Conservation (phyloP, 768 basidiomycete species). For the Aureoboletus auriporus region DNA sequence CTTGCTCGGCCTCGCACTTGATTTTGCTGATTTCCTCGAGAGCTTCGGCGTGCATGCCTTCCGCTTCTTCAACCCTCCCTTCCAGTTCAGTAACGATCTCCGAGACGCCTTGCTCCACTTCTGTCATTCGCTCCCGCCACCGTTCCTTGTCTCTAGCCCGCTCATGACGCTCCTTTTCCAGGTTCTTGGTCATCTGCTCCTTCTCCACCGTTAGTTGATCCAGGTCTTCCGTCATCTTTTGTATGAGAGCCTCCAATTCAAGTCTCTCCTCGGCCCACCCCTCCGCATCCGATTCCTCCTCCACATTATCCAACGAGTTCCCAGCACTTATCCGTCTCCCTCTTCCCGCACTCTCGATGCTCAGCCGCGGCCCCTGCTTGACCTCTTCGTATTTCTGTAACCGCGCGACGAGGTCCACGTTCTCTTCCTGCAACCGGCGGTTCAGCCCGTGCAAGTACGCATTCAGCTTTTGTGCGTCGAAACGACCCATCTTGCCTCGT, state of each 20-base stretch:
- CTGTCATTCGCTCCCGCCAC: slow-evolving; percentile 67
- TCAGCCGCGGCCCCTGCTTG: slow-evolving; percentile 26
- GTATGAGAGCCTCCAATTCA: slow-evolving; percentile 45
- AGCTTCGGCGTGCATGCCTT: slow-evolving; percentile 39
- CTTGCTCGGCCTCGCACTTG: slow-evolving; percentile 42
- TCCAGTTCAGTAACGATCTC: slow-evolving; percentile 66
- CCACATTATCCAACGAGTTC: slow-evolving; percentile 52
- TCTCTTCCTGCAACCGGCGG: slow-evolving; percentile 79
- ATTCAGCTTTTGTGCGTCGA: slow-evolving; percentile 84
- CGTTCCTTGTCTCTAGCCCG: slow-evolving; percentile 63
- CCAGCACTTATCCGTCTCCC: slow-evolving; percentile 52
- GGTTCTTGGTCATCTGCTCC: slow-evolving; percentile 40
- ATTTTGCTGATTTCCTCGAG: slow-evolving; percentile 37
- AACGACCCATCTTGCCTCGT: slow-evolving; percentile 66
- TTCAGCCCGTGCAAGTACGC: slow-evolving; percentile 84
- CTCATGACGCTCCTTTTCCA: slow-evolving; percentile 53
- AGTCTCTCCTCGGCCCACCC: slow-evolving; percentile 72
- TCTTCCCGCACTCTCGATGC: slow-evolving; percentile 28
- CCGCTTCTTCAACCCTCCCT: slow-evolving; percentile 47
- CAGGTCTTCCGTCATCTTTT: slow-evolving; percentile 31
- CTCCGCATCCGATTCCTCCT: slow-evolving; percentile 60
- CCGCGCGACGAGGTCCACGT: slow-evolving; percentile 57
- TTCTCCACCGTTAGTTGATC: slow-evolving; percentile 43
- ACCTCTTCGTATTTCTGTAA: slow-evolving; percentile 52
- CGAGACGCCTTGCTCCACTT: slow-evolving; percentile 68